Evolutionary conservation across 2,329 filamentous ascomycete species (phyloP), one percentile per base, ranked within the genome.

Genomic region (Phoma sp.): DNA sequence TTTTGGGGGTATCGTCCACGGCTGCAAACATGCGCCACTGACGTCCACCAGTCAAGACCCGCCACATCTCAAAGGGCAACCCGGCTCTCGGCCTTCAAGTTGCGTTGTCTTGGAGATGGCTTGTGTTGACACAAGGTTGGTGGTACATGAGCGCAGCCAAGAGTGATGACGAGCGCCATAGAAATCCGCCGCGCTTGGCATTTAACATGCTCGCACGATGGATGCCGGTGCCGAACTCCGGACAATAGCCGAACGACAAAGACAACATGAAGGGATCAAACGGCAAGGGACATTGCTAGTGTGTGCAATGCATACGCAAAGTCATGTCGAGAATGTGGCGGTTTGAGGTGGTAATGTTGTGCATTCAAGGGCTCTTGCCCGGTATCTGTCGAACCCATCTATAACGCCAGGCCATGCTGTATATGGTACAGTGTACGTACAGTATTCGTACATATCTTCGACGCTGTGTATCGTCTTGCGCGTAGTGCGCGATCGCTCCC

Each of bases 381-480:
- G 7, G 20, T 50, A 42, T 42, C 47, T 50, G 52, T 34, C 34
- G 28, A 36, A 49, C 39, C 37, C 51, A 53, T 64, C 52, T 59
- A 57, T 60, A 68, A 67, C 65, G 60, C 67, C 67, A 32, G 39
- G 30, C 57, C 58, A 69, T 70, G 66, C 66, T 65, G 50, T 58
- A 32, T 69, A 64, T 67, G 51, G 48, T 70, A 68, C 64, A 68
- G 21, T 66, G 53, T 59, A 47, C 43, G 40, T 59, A 61, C 58
- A 67, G 9, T 43, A 21, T 28, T 48, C 36, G 51, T 53, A 48
- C 39, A 48, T 42, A 39, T 47, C 11, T 26, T 47, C 26, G 32
- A 43, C 43, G 25, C 20, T 21, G 25, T 15, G 32, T 26, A 7
- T 53, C 28, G 20, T 29, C 15, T 33, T 58, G 42, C 40, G 21